These are phyloP conservation scores for Aspergillus bertholletiae DNA, from an alignment of 495 filamentous ascomycete genomes.

Conservation along the genomic window DNA sequence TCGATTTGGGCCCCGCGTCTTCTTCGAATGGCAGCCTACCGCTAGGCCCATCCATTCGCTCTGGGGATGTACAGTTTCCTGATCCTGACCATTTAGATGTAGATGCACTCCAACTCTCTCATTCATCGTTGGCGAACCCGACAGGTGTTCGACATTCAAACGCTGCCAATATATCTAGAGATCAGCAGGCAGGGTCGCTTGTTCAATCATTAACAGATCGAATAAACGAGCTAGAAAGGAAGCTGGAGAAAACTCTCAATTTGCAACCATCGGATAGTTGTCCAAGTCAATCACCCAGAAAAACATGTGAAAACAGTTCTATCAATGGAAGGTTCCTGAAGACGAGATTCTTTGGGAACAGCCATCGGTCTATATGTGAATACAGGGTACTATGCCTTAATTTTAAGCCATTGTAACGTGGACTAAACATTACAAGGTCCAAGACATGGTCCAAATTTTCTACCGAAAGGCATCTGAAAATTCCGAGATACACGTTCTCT, in stretches of 20 bases:
- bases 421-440: background rate
- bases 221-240: conserved; percentile 1
- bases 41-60: background rate
- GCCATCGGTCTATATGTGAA: conserved; percentile 5
- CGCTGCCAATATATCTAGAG: background rate
- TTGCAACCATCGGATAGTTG: background rate
- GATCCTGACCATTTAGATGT: background rate
- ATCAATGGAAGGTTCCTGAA: conserved; percentile 4
- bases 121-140: too few relatives aligned
- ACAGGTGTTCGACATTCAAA: background rate
- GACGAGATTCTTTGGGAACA: conserved; percentile 7
- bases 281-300: background rate
- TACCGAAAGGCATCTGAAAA: background rate
- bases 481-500: background rate
- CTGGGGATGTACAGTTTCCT: background rate
- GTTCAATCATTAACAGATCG: background rate
- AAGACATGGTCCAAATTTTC: background rate
- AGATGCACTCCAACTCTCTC: background rate
- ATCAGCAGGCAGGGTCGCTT: background rate
- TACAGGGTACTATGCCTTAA: background rate
- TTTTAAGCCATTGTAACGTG: background rate
- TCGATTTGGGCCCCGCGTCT: background rate
- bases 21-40: background rate
- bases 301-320: background rate
- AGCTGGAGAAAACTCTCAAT: background rate